Evolutionary conservation across 2,329 filamentous ascomycete species (phyloP), one percentile per base, ranked within the genome.

Genomic region (Beauveria sp.): DNA sequence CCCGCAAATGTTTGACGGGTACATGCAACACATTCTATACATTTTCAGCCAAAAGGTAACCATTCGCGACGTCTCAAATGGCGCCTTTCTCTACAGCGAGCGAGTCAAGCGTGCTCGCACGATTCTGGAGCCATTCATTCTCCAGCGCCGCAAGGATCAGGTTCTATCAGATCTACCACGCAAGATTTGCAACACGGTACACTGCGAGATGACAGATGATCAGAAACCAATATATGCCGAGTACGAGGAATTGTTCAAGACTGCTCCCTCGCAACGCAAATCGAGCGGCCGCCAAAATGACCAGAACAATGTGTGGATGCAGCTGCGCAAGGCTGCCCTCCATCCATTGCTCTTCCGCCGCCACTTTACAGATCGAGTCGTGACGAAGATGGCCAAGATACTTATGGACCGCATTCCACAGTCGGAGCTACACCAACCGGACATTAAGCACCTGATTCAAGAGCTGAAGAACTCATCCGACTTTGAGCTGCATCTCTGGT

Each of bases 11-110:
- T 99, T 99, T 72, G 79, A 84, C 10, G 83, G 87, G 42, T 86
- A 88, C 65, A 86, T 89, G 67, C 87, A 95, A 9, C 86, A 93
- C 63, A 81, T 99, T n/a, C 81, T 88, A 62, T 88, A 86, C 58
- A 89, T 98, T 53, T 99, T 99, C 77, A 91, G 91, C 66, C 90
- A 96, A 71, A 96, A 96, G 70, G 90, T 93, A 14, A 93, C 89
- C 58, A 89, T 92, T 22, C 87, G 87, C 43, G 89, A 93, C 67
- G 84, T 88, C 9, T 85, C 88, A 62, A 87, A 97, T 70, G 90
- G 90, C 24, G 89, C 91, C 1, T 82, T 98, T 12, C 78, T 99
- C 1, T 96, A 95, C 24, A 88, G 86, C 50, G 91, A 96, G 71
- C 88, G 95, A 47, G 95, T 98, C 62, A 85, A 86, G 62, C 85